Conservation (phyloP, 1,139 yeast species). For the Wickerhamomyces sp. region DNA sequence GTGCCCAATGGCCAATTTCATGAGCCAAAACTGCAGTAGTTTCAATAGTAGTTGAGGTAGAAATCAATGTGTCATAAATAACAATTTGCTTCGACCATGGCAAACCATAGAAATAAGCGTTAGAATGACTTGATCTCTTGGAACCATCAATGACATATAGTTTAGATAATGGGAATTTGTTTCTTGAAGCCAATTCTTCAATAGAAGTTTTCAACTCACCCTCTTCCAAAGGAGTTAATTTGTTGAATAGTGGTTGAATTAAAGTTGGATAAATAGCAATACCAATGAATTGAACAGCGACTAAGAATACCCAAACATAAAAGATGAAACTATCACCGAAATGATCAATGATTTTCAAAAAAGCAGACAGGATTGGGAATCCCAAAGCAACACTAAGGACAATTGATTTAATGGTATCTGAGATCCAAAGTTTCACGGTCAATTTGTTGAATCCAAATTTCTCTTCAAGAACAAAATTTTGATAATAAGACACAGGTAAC, state of each 20-base stretch:
- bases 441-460: slow-evolving; percentile 88
- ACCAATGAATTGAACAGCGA: slow-evolving; percentile 65
- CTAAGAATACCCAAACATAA: slow-evolving; percentile 69
- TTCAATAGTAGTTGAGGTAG: slow-evolving; percentile 71
- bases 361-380: slow-evolving; percentile 66
- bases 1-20: slow-evolving; percentile 96
- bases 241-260: slow-evolving; percentile 90
- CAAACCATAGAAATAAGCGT: slow-evolving; percentile 91
- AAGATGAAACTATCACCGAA: slow-evolving; percentile 79
- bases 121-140: slow-evolving; percentile 91
- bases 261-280: slow-evolving; percentile 75
- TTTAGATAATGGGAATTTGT: slow-evolving; percentile 81
- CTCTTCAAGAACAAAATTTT: slow-evolving; percentile 86
- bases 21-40: slow-evolving; percentile 94
- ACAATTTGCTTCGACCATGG: slow-evolving; percentile 98
- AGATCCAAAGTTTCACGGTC: slow-evolving; percentile 64
- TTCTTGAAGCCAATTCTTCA: slow-evolving; percentile 69
- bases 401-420: slow-evolving; percentile 63
- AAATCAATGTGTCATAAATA: slow-evolving; percentile 82
- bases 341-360: slow-evolving; percentile 74
- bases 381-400: slow-evolving; percentile 55
- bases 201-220: slow-evolving; percentile 84
- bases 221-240: slow-evolving; percentile 82
- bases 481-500: slow-evolving; percentile 69
- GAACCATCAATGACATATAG: slow-evolving; percentile 92